A percentile compares a stretch with the other conserved stretches of the same genome.
Evolutionary conservation across 1,139 yeast species (phyloP).

Genomic region (Lodderomyces oxycetoniae): DNA sequence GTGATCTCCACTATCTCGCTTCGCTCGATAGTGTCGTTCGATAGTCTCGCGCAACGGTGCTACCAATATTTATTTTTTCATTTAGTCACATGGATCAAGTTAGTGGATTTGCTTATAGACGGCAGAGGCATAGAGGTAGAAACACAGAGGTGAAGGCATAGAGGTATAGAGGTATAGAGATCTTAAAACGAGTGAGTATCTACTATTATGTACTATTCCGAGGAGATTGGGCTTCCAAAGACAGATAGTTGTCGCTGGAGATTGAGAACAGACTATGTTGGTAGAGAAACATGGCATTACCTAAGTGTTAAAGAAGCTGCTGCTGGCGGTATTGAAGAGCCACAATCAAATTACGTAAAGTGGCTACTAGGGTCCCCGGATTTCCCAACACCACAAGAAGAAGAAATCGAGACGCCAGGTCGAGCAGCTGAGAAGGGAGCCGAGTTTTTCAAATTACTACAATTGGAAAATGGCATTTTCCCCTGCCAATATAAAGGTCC

Average conservation of each 20-base stretch:
- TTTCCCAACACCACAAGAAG: slow-evolving; percentile 40
- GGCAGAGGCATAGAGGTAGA: too few relatives aligned
- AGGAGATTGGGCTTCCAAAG: slow-evolving; percentile 52
- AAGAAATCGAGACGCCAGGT: slow-evolving; percentile 37
- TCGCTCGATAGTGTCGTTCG: too few relatives aligned
- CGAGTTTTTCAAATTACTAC: slow-evolving; percentile 59
- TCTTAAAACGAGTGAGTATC: too few relatives aligned
- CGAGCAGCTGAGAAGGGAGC: slow-evolving; percentile 77
- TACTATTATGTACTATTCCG: slow-evolving; percentile 62
- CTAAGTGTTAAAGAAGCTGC: slow-evolving; percentile 31
- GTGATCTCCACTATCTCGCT: too few relatives aligned
- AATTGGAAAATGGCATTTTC: slow-evolving; percentile 78
- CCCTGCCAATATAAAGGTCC: slow-evolving; percentile 97
- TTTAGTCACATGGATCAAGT: too few relatives aligned
- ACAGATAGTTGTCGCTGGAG: slow-evolving; percentile 80
- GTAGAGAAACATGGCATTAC: slow-evolving; percentile 82
- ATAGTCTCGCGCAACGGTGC: too few relatives aligned
- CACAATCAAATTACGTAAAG: slow-evolving; percentile 56
- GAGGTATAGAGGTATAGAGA: too few relatives aligned
- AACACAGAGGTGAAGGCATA: too few relatives aligned
- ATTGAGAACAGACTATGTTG: slow-evolving; percentile 61
- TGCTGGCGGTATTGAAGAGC: too few relatives aligned
- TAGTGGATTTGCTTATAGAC: too few relatives aligned
- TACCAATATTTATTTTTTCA: too few relatives aligned
- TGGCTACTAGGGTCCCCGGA: slow-evolving; percentile 48